Evolutionary conservation across 768 basidiomycete genomes (phyloP), one percentile per base, ranked within the genome.

Genomic region (Stropharia rugosoannulata): DNA sequence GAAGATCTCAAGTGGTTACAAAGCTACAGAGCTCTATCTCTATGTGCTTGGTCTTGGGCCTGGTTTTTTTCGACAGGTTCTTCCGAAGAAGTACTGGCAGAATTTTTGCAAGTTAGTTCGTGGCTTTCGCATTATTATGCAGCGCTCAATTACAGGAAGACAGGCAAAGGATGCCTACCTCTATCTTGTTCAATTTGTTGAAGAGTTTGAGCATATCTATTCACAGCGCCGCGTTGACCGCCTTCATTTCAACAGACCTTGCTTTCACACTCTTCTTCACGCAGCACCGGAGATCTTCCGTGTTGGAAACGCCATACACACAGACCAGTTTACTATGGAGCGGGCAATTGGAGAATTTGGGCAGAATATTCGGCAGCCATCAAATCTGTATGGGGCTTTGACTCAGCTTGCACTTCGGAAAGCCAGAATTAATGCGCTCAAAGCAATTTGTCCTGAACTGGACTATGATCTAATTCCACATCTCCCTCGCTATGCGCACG

Each of bases 151-250:
- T 29, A 64, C 64, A 16, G 29, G n/a, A 6, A 3, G 18, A 0
- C 54, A 71, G 25, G 47, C 73, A 4, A 16, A n/a, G 8, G 25
- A 58, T 0, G 72, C 67, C 0, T 66, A 74, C 15, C 8, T 16
- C 0, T 39, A 57, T 0, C 51, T 77, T 1, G 16, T 64, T 1
- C 45, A 65, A 15, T 77, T 71, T 54, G 51, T 58, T 1, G 48
- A 43, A 2, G 72, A 75, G 19, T 79, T 66, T 57, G 75, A 79
- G 61, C 22, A 53, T 0, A 52, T 77, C 0, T 77, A 77, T 58
- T 69, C 63, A 49, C 69, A 70, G 29, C 18, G 62, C 40, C 11
- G 63, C 51, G 9, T 29, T 12, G 56, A 58, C 19, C 52, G 59
- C 0, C 57, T 42, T 47, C 9, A 47, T 27, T 47, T 47, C 7